Evolutionary conservation across 1,284 basidiomycete genomes (phyloP).

Genomic region (Leccinum huronense): DNA sequence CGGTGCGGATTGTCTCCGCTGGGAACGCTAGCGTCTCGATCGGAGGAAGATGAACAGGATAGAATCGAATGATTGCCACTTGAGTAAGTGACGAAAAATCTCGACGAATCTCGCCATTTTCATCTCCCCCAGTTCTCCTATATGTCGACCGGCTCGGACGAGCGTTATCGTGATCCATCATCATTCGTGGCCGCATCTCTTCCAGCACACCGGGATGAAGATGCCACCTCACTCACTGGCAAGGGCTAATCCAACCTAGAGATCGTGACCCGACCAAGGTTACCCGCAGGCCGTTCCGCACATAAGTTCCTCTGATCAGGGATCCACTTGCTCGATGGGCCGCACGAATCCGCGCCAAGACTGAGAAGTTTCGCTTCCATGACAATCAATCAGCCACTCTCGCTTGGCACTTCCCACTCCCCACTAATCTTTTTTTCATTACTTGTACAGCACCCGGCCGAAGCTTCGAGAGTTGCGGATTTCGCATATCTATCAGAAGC

Average conservation of each 20-base stretch:
- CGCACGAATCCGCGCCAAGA: constrained; percentile 13
- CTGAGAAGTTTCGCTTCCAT: constrained; percentile 11
- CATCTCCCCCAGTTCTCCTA: neutral
- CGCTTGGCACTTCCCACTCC: constrained; percentile 13
- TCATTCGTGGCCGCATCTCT: neutral
- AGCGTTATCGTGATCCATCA: constrained; percentile 4
- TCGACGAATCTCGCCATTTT: neutral
- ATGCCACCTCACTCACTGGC: neutral
- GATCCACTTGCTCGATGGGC: neutral
- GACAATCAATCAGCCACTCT: constrained; percentile 19
- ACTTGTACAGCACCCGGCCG: neutral
- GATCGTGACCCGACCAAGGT: neutral
- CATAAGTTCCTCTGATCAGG: neutral
- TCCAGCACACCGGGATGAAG: neutral
- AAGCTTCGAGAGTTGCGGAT: constrained; percentile 12
- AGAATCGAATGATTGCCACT: constrained; percentile 6
- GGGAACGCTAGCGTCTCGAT: too few relatives aligned
- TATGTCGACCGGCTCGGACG: neutral
- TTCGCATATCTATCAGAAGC: constrained; percentile 18
- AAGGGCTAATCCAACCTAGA: neutral
- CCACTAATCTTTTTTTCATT: constrained; percentile 11
- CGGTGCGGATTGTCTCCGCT: too few relatives aligned
- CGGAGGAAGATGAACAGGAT: constrained; percentile 1
- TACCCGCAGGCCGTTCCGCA: neutral
- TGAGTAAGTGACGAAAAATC: constrained; percentile 4